Percentiles rank a stretch among this genome's conserved stretches.
These are phyloP conservation scores for Taphrina deformans DNA, from an alignment of 1,139 yeast species.

Conservation along the genomic window DNA sequence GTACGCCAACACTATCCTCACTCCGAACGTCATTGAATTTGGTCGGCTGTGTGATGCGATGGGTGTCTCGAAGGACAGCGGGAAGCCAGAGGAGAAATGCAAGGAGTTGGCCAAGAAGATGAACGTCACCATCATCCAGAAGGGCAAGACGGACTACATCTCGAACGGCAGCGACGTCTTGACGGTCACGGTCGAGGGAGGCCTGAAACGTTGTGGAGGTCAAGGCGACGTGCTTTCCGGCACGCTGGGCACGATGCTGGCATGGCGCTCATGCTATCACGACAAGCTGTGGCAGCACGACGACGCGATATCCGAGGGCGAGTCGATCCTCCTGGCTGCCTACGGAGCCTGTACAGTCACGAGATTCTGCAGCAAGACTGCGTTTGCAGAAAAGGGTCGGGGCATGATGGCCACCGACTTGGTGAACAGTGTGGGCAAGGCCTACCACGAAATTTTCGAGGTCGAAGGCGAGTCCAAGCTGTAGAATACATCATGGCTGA, in stretches of 20 bases:
- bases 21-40: constrained; percentile 90
- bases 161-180: constrained; percentile 50
- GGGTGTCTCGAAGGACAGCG: constrained; percentile 47
- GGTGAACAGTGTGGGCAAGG: constrained; percentile 64
- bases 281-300: constrained; percentile 56
- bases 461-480: constrained; percentile 37
- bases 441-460: constrained; percentile 59
- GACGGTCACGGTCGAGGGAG: constrained; percentile 53
- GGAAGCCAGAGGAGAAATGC: constrained; percentile 39
- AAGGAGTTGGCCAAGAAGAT: constrained; percentile 55
- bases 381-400: constrained; percentile 66
- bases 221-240: constrained; percentile 85
- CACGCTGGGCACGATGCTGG: constrained; percentile 63
- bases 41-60: constrained; percentile 59
- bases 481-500: not conserved
- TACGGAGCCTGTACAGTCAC: constrained; percentile 73
- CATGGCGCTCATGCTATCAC: constrained; percentile 65
- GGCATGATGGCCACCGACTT: constrained; percentile 84
- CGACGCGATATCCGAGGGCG: constrained; percentile 48
- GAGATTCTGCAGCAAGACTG: constrained; percentile 63
- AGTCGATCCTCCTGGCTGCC: constrained; percentile 58
- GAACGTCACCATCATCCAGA: constrained; percentile 67
- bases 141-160: constrained; percentile 68
- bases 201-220: constrained; percentile 76
- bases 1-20: constrained; percentile 61